Conservation (phyloP, 352 stramenopile species). For the Pythium coloratum region DNA sequence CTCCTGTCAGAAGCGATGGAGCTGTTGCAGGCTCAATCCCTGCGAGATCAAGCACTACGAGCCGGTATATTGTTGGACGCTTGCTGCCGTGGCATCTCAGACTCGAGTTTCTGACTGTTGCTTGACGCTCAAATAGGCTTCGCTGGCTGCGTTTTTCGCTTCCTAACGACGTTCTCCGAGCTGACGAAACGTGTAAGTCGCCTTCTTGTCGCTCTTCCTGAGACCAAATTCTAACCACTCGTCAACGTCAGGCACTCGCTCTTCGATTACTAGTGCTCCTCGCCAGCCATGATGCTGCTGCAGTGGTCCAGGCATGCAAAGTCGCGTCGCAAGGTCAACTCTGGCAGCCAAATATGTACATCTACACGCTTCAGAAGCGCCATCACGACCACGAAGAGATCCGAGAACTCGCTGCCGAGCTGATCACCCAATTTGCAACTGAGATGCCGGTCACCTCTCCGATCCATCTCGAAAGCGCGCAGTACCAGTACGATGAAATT, state of each 20-base stretch:
- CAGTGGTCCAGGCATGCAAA: conserved; percentile 55
- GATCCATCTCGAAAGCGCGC: conserved; percentile 38
- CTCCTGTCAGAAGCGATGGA: conserved; percentile 57
- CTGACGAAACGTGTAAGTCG: conserved; percentile 53
- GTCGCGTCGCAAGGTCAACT: conserved; percentile 63
- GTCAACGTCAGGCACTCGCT: conserved; percentile 40
- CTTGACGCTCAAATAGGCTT: conserved; percentile 40
- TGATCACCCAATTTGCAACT: conserved; percentile 45
- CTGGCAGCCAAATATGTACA: conserved; percentile 82
- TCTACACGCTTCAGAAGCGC: conserved; percentile 73
- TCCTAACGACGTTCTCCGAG: conserved; percentile 53
- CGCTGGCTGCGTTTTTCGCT: conserved; percentile 56
- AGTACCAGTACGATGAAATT: conserved; percentile 6
- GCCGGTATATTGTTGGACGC: conserved; percentile 37
- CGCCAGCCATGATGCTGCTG: conserved; percentile 45
- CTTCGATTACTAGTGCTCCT: conserved; percentile 60
- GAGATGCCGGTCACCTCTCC: conserved; percentile 62
- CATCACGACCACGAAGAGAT: conserved; percentile 53
- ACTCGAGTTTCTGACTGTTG: neutral
- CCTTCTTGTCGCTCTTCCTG: conserved; percentile 2
- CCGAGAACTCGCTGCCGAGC: conserved; percentile 36
- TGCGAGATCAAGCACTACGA: conserved; percentile 48
- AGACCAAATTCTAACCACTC: neutral
- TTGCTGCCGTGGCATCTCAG: neutral
- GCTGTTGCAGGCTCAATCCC: conserved; percentile 43